Evolutionary conservation across 2,329 filamentous ascomycete species (phyloP).

Genomic region (Botrytis deweyae): DNA sequence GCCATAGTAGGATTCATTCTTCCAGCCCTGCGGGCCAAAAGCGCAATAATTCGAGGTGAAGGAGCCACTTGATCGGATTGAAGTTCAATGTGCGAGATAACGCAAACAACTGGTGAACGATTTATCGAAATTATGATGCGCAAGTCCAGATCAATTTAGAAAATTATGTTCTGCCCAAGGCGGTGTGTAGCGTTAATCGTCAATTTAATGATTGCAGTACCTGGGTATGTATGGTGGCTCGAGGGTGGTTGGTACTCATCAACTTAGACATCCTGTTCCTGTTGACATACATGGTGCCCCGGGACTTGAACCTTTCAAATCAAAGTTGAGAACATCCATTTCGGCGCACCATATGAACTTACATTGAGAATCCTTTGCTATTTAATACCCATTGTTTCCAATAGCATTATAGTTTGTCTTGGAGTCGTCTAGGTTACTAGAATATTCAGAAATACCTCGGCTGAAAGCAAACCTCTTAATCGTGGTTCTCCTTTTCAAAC

Average conservation of each 20-base stretch:
- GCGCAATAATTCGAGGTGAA: conserved; percentile 51
- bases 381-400: neutral
- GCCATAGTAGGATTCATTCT: conserved; percentile 46
- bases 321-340: neutral
- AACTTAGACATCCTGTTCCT: neutral
- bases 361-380: neutral
- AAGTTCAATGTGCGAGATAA: neutral
- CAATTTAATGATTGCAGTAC: neutral
- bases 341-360: neutral
- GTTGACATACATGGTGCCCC: neutral
- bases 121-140: neutral
- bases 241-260: too few species aligned
- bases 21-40: conserved; percentile 50
- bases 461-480: neutral
- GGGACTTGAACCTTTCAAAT: neutral
- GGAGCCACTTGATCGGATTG: conserved; percentile 44
- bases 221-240: too few species aligned
- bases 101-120: neutral
- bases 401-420: neutral
- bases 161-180: conserved; percentile 5
- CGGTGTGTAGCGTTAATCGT: neutral
- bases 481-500: neutral
- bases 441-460: neutral
- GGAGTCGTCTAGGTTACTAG: neutral
- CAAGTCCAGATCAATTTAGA: neutral